These are phyloP conservation scores for Phlebiopsis gigantea DNA, from an alignment of 768 basidiomycete species.

Conservation along the genomic window DNA sequence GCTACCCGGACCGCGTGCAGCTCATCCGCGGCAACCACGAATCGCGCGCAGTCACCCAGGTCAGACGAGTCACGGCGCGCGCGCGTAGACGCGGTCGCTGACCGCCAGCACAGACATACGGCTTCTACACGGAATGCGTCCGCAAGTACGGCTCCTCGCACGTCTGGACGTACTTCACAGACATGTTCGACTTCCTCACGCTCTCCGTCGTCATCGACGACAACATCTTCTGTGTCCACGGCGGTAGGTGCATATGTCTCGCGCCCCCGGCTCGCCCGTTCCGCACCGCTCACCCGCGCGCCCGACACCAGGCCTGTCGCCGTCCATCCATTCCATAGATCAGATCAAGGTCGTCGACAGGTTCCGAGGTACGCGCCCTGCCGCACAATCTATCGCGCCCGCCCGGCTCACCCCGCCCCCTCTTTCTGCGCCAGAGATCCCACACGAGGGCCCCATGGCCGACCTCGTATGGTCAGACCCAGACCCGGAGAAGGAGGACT, in stretches of 20 bases:
- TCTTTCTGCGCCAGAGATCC: slow-evolving; percentile 80
- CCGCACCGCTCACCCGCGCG: slow-evolving; percentile 6
- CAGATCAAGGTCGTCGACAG: slow-evolving; percentile 99
- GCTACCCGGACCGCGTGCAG: slow-evolving; percentile 95
- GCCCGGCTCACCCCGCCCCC: not conserved
- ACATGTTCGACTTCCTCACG: slow-evolving; percentile 99
- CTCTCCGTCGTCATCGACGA: slow-evolving; percentile 98
- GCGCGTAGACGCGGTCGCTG: slow-evolving; percentile 10
- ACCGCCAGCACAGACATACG: slow-evolving; percentile 69
- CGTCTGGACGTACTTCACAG: slow-evolving; percentile 99
- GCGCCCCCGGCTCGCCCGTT: slow-evolving; percentile 4
- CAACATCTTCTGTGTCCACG: slow-evolving; percentile 98
- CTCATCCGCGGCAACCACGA: slow-evolving; percentile 98
- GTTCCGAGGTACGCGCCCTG: slow-evolving; percentile 69
- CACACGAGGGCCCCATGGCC: slow-evolving; percentile 99
- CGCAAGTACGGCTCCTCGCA: slow-evolving; percentile 94
- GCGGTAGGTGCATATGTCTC: slow-evolving; percentile 58
- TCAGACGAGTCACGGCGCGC: slow-evolving; percentile 33
- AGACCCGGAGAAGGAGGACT: slow-evolving; percentile 98
- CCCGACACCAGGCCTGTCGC: slow-evolving; percentile 70
- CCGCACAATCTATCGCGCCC: slow-evolving; percentile 11
- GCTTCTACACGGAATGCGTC: slow-evolving; percentile 98
- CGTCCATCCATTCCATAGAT: slow-evolving; percentile 98
- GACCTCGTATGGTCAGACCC: slow-evolving; percentile 99
- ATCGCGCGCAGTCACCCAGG: slow-evolving; percentile 96